A percentile compares a stretch with the other conserved stretches of the same genome.
Evolutionary conservation across 2,329 filamentous ascomycete species (phyloP).

Genomic region (Neofusicoccum kwambonambiense): DNA sequence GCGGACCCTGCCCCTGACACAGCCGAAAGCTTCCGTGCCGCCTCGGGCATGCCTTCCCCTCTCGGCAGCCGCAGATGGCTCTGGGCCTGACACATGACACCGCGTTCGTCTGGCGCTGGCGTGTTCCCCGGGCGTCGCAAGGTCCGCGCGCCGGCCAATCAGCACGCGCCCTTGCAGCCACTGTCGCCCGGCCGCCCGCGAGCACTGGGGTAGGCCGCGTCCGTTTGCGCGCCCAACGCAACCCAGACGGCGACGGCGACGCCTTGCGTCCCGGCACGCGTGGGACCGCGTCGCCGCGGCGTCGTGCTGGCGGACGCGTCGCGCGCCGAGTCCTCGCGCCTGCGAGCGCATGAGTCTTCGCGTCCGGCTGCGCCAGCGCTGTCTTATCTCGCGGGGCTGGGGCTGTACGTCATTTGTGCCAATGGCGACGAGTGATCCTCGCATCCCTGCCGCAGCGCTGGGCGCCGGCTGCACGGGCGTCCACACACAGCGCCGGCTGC

Average conservation of each 20-base stretch:
- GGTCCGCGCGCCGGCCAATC: neutral
- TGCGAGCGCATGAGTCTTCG: too few species aligned
- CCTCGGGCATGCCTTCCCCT: neutral
- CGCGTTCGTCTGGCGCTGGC: neutral
- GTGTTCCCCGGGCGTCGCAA: neutral
- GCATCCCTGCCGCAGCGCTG: neutral
- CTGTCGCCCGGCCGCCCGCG: neutral
- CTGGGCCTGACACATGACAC: neutral
- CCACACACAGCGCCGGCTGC: neutral
- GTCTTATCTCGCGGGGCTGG: constrained; percentile 11
- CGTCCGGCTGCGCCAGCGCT: too few species aligned
- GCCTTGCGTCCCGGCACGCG: neutral
- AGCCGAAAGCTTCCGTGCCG: neutral
- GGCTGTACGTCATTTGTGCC: constrained; percentile 12
- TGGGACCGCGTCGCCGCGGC: neutral
- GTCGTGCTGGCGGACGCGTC: neutral
- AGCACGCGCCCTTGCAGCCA: neutral
- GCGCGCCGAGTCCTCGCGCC: neutral
- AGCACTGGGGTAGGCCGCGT: neutral
- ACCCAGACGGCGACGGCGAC: too few species aligned
- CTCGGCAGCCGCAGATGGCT: neutral
- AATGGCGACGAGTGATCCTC: neutral
- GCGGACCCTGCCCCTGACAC: neutral
- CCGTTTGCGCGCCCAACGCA: neutral
- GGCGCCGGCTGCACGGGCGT: neutral